phyloP scores from a whole-genome alignment of 1,284 basidiomycete genomes.

The Papiliotrema nemorosa region DNA sequence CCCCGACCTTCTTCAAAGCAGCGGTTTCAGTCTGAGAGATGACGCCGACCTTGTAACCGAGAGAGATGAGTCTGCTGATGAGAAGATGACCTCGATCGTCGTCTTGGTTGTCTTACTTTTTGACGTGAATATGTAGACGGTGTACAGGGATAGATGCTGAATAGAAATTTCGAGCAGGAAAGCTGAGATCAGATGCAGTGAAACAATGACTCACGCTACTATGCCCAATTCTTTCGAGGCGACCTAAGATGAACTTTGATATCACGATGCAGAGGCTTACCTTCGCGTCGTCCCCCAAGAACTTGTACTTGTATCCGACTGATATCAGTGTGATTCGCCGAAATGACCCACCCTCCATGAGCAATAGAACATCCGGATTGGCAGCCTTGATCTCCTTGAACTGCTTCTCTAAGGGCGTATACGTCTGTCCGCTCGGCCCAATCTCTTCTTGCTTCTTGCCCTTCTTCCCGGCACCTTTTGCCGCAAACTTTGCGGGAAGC shows the following conservation, averaged over 20 bases:
- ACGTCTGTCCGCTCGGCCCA: slow-evolving; percentile 72
- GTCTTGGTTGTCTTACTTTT: no score
- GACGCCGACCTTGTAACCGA: slow-evolving; percentile 86
- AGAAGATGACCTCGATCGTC: no score
- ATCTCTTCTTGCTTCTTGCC: slow-evolving; percentile 54
- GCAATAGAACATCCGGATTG: slow-evolving; percentile 70
- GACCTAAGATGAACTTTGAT: slow-evolving; percentile 44
- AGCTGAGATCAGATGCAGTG: no score
- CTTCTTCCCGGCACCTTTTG: slow-evolving; percentile 33
- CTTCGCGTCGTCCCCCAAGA: slow-evolving; percentile 86
- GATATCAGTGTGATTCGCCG: slow-evolving; percentile 7
- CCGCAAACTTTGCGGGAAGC: slow-evolving; percentile 34
- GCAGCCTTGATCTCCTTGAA: slow-evolving; percentile 67
- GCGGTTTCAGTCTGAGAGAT: slow-evolving; percentile 92
- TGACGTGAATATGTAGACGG: slow-evolving; percentile 78
- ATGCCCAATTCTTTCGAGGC: slow-evolving; percentile 80
- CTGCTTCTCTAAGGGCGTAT: slow-evolving; percentile 80
- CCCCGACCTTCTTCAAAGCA: slow-evolving; percentile 85
- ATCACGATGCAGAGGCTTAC: no score
- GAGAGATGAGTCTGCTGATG: slow-evolving; percentile 77
- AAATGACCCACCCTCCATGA: slow-evolving; percentile 61
- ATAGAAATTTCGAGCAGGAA: slow-evolving; percentile 71
- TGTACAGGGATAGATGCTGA: slow-evolving; percentile 79
- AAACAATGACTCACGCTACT: slow-evolving; percentile 52
- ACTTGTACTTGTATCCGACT: slow-evolving; percentile 83